Percentiles rank a stretch among this genome's conserved stretches.
Conservation (phyloP, 2,329 filamentous ascomycete genomes). For the Blastomyces gilchristii region DNA sequence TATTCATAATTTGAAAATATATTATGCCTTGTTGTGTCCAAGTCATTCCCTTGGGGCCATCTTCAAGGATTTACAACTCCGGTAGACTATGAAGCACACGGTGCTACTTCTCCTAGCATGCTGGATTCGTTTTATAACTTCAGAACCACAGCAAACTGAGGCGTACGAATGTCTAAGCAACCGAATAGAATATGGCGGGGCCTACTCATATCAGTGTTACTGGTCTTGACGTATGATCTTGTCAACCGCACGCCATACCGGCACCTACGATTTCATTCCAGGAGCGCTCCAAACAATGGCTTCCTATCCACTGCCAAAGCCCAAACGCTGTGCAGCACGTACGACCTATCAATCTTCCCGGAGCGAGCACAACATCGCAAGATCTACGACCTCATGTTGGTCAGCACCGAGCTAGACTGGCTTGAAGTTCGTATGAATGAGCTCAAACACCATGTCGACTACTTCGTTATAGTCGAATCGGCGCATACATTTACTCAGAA, state of each 20-base stretch:
- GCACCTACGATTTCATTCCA: neutral
- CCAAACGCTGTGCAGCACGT: neutral
- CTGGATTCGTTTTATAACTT: neutral
- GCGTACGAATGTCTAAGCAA: neutral
- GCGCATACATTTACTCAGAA: conserved; percentile 48
- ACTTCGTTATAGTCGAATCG: conserved; percentile 55
- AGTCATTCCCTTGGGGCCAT: neutral
- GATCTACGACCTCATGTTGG: conserved; percentile 52
- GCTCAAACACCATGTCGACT: conserved; percentile 51
- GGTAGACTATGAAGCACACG: neutral
- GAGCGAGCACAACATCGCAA: conserved; percentile 32
- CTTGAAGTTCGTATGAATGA: conserved; percentile 54
- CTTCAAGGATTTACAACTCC: neutral
- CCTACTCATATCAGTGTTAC: neutral
- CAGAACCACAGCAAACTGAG: neutral
- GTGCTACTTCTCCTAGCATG: neutral
- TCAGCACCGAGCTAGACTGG: conserved; percentile 56
- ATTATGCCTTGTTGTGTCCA: neutral
- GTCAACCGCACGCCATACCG: neutral
- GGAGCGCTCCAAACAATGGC: neutral
- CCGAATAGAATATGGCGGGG: neutral
- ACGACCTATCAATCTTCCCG: neutral
- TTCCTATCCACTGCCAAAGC: neutral
- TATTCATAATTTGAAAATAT: neutral
- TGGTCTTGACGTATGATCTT: neutral